Evolutionary conservation across 345 rosid species (phyloP).

Genomic region (Draba incana): DNA sequence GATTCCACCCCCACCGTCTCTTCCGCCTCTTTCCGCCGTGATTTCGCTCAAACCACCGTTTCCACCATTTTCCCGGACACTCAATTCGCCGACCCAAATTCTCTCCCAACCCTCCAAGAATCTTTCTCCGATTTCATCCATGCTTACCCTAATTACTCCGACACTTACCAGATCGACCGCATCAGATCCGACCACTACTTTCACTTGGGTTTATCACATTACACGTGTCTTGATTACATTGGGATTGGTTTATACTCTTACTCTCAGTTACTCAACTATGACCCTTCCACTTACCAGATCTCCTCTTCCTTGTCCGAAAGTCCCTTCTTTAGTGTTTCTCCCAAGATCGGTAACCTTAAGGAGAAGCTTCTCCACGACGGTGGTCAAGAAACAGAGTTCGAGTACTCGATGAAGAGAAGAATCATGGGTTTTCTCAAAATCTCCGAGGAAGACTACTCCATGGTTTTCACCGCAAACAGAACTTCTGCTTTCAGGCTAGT

Average conservation of each 20-base stretch:
- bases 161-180: constrained; percentile 59
- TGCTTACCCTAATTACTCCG: constrained; percentile 63
- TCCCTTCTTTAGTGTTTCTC: constrained; percentile 84
- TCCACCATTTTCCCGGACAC: constrained; percentile 71
- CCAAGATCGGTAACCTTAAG: constrained; percentile 77
- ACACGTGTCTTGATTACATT: constrained; percentile 89
- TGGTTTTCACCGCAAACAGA: constrained; percentile 90
- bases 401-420: constrained; percentile 69
- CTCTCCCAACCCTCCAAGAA: constrained; percentile 70
- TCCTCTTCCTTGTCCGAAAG: constrained; percentile 54
- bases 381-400: constrained; percentile 66
- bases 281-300: constrained; percentile 44
- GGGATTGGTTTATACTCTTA: constrained; percentile 87
- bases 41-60: constrained; percentile 61
- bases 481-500: constrained; percentile 93
- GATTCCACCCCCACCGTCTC: constrained; percentile 49
- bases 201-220: constrained; percentile 63
- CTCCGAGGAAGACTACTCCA: constrained; percentile 72
- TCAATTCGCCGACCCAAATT: constrained; percentile 76
- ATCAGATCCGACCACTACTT: constrained; percentile 68
- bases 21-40: constrained; percentile 62
- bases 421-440: constrained; percentile 75
- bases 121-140: constrained; percentile 65
- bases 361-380: constrained; percentile 82
- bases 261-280: constrained; percentile 63